These are phyloP conservation scores for Amphibolis antarctica DNA, from an alignment of 106 monocot genomes.

Conservation along the genomic window DNA sequence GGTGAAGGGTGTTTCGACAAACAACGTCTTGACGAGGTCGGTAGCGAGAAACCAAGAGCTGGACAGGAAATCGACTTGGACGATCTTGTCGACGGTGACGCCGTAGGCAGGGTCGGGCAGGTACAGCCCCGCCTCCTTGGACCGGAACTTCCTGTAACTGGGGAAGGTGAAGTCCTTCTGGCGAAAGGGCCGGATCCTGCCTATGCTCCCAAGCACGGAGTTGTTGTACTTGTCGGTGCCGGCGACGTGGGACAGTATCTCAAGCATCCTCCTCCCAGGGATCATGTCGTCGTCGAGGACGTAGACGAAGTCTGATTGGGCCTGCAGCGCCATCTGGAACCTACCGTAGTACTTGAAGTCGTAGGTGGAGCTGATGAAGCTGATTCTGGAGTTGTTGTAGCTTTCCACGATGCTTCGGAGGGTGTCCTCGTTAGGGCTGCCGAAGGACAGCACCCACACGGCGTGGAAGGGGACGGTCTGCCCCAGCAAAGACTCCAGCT, in stretches of 20 bases:
- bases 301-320: slow-evolving; percentile 90
- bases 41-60: slow-evolving; percentile 97
- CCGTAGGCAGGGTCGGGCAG: slow-evolving; percentile 94
- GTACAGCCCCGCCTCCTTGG: slow-evolving; percentile 89
- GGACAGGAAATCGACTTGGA: slow-evolving; percentile 93
- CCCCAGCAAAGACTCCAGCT: slow-evolving; percentile 66
- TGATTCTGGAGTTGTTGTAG: slow-evolving; percentile 81
- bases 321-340: slow-evolving; percentile 95
- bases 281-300: slow-evolving; percentile 98
- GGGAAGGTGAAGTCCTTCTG: slow-evolving; percentile 96
- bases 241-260: slow-evolving; percentile 77
- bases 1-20: slow-evolving; percentile 79
- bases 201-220: slow-evolving; percentile 90
- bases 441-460: slow-evolving; percentile 93
- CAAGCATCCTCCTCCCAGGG: slow-evolving; percentile 80
- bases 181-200: slow-evolving; percentile 86
- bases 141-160: slow-evolving; percentile 87
- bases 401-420: slow-evolving; percentile 65
- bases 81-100: slow-evolving; percentile 62
- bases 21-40: slow-evolving; percentile 87
- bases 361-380: slow-evolving; percentile 87
- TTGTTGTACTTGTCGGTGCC: slow-evolving; percentile 88
- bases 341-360: slow-evolving; percentile 98
- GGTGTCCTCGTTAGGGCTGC: slow-evolving; percentile 73
- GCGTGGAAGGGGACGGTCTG: slow-evolving; percentile 93